These are phyloP conservation scores for Diaporthe nobilis DNA, from an alignment of 2,329 filamentous ascomycete genomes.

Conservation along the genomic window DNA sequence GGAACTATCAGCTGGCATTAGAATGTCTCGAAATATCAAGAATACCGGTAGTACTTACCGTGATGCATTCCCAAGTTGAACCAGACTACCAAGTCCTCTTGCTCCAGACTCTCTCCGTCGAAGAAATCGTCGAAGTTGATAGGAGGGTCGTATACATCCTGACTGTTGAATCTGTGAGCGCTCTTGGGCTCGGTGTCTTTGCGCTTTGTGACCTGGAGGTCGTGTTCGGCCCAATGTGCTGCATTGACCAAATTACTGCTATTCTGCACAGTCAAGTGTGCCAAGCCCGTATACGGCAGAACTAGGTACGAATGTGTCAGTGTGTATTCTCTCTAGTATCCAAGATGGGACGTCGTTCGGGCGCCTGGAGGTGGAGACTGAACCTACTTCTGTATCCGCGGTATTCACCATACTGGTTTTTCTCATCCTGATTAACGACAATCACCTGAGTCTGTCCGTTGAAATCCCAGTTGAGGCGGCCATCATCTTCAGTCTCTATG, in stretches of 20 bases:
- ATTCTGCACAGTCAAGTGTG: slow-evolving; percentile 63
- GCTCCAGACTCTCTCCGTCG: slow-evolving; percentile 56
- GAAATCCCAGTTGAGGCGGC: slow-evolving; percentile 62
- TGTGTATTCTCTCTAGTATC: background rate
- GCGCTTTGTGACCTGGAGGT: slow-evolving; percentile 64
- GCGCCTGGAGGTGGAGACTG: no score
- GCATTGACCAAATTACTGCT: slow-evolving; percentile 61
- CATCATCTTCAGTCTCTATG: slow-evolving; percentile 58
- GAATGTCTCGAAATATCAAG: background rate
- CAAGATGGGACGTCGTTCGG: background rate
- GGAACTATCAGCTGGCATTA: slow-evolving; percentile 21
- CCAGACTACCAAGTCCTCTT: slow-evolving; percentile 66
- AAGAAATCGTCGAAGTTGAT: slow-evolving; percentile 66
- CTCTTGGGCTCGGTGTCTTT: slow-evolving; percentile 66
- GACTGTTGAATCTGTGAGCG: slow-evolving; percentile 61
- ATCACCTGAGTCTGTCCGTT: slow-evolving; percentile 63
- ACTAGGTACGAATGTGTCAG: slow-evolving; percentile 46
- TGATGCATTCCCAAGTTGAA: slow-evolving; percentile 71
- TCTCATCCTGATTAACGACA: slow-evolving; percentile 64
- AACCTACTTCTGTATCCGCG: slow-evolving; percentile 60
- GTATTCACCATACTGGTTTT: slow-evolving; percentile 65
- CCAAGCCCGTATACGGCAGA: slow-evolving; percentile 54
- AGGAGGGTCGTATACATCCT: slow-evolving; percentile 61
- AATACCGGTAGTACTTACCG: background rate
- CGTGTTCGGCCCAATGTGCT: slow-evolving; percentile 63